A percentile compares a stretch with the other conserved stretches of the same genome.
These are phyloP conservation scores for Ogataea parapolymorpha DNA, from an alignment of 805 yeast genomes.

Conservation along the genomic window DNA sequence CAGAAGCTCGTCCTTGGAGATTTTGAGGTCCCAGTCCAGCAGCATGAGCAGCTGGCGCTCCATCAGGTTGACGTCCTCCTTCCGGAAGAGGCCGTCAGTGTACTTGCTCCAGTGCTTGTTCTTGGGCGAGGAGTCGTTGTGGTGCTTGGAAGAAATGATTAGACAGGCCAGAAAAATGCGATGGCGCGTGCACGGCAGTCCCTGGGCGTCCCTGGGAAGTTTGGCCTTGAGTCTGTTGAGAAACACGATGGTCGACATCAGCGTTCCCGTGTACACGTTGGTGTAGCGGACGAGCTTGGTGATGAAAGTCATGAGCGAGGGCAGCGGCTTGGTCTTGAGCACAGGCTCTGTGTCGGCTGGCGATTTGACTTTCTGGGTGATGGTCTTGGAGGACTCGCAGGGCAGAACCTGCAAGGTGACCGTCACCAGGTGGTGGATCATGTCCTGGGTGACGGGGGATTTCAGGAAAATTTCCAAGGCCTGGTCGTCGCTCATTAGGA, in stretches of 20 bases:
- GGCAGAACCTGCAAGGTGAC: conserved; percentile 66
- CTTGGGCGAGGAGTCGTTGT: conserved; percentile 76
- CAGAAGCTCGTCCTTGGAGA: conserved; percentile 43
- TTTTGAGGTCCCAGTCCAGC: conserved; percentile 66
- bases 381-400: conserved; percentile 42
- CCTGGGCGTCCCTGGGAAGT: conserved; percentile 69
- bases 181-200: conserved; percentile 77
- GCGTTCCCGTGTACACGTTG: conserved; percentile 76
- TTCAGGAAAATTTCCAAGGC: conserved; percentile 58
- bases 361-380: conserved; percentile 33
- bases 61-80: conserved; percentile 73
- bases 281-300: conserved; percentile 69
- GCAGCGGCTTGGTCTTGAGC: conserved; percentile 43
- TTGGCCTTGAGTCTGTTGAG: conserved; percentile 57
- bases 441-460: conserved; percentile 70
- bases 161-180: conserved; percentile 72
- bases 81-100: conserved; percentile 67
- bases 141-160: conserved; percentile 68
- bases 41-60: conserved; percentile 70
- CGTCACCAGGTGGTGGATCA: conserved; percentile 67
- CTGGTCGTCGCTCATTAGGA: conserved; percentile 44
- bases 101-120: conserved; percentile 77
- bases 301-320: conserved; percentile 73
- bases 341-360: conserved; percentile 32
- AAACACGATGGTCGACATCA: conserved; percentile 69